Percentiles rank a stretch among this genome's conserved stretches.
Evolutionary conservation across 768 basidiomycete genomes (phyloP).

Genomic region (Leucocoprinus sp.): DNA sequence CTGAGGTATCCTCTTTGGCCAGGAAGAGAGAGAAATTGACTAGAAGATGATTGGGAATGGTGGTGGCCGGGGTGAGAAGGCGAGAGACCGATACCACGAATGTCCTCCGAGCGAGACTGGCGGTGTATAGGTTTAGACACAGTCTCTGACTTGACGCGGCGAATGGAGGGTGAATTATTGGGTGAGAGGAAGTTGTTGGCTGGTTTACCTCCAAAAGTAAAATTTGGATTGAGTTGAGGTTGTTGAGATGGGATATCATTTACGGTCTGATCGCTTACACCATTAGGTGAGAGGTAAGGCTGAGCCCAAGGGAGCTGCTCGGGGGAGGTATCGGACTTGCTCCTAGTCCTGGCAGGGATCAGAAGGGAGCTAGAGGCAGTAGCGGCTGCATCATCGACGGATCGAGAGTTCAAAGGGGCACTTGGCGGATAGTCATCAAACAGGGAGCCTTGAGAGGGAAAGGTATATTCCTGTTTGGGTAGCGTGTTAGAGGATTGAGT

Average conservation of each 20-base stretch:
- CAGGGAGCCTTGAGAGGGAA: slow-evolving; percentile 10
- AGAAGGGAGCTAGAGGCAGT: slow-evolving; percentile 12
- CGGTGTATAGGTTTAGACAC: slow-evolving; percentile 35
- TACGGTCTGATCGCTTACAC: slow-evolving; percentile 21
- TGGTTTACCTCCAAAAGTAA: slow-evolving; percentile 18
- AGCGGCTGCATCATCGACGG: slow-evolving; percentile 8
- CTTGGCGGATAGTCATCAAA: not conserved
- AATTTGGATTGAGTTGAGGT: slow-evolving; percentile 13
- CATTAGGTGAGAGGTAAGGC: slow-evolving; percentile 16
- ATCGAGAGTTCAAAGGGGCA: slow-evolving; percentile 5
- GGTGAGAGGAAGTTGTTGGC: slow-evolving; percentile 26
- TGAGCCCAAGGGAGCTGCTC: slow-evolving; percentile 48
- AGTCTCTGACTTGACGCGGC: slow-evolving; percentile 44
- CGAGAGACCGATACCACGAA: slow-evolving; percentile 17
- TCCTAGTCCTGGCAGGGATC: slow-evolving; percentile 33
- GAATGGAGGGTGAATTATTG: slow-evolving; percentile 29
- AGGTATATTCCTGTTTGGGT: slow-evolving; percentile 7
- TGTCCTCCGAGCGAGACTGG: slow-evolving; percentile 57
- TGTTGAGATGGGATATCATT: slow-evolving; percentile 30
- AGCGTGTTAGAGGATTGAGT: slow-evolving; percentile 2
- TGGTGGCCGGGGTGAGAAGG: slow-evolving; percentile 8
- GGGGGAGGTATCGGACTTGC: slow-evolving; percentile 52
- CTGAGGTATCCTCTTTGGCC: slow-evolving; percentile 13
- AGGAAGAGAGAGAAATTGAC: slow-evolving; percentile 13
- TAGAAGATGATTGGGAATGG: slow-evolving; percentile 8